Conservation (phyloP, 148 eudicot species). For the Cornus florida region DNA sequence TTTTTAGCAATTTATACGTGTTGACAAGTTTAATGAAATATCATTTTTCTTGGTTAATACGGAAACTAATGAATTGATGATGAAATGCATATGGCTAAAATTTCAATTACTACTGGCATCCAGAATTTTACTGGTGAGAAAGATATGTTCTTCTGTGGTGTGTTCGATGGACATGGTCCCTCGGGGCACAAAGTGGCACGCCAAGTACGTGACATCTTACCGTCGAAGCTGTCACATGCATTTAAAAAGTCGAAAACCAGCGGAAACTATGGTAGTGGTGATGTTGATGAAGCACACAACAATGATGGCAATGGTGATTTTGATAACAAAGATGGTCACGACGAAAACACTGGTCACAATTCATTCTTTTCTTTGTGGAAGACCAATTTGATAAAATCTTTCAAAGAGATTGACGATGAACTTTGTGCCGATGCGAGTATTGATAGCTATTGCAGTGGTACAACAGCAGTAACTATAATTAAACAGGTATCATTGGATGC, state of each 20-base stretch:
- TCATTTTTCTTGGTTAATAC: background rate
- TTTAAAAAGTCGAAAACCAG: slow-evolving; percentile 26
- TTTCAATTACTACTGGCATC: background rate
- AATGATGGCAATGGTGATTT: background rate
- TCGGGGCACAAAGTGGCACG: slow-evolving; percentile 77
- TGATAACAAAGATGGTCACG: background rate
- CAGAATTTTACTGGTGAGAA: slow-evolving; percentile 77
- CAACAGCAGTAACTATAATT: slow-evolving; percentile 64
- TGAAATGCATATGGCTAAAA: background rate
- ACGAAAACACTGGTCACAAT: slow-evolving; percentile 13
- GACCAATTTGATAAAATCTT: slow-evolving; percentile 44
- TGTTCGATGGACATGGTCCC: slow-evolving; percentile 93
- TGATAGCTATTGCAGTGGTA: slow-evolving; percentile 84
- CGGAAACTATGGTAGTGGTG: slow-evolving; percentile 9
- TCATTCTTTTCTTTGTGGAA: slow-evolving; percentile 45
- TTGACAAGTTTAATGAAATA: background rate
- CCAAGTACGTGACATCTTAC: slow-evolving; percentile 54
- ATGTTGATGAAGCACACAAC: background rate
- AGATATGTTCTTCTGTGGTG: slow-evolving; percentile 67
- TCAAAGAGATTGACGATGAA: slow-evolving; percentile 61
- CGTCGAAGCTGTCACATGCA: slow-evolving; percentile 47
- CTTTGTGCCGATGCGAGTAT: slow-evolving; percentile 48
- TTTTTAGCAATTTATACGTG: background rate
- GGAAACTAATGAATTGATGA: background rate
- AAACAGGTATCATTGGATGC: slow-evolving; percentile 54